Evolutionary conservation across 352 stramenopile species (phyloP).

Genomic region (Aphanomyces euteiches): DNA sequence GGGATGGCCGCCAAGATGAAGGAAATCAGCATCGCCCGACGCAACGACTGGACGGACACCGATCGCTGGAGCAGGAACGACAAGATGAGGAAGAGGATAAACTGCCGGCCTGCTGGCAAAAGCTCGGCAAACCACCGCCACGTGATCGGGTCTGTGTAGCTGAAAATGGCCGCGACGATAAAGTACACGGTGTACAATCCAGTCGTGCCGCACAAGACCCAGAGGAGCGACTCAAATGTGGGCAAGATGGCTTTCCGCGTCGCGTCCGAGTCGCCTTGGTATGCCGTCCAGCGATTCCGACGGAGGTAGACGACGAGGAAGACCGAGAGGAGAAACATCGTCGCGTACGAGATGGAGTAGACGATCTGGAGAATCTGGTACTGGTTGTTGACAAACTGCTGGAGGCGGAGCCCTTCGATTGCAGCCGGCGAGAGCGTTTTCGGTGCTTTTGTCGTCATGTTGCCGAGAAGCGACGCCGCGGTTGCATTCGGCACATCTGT

Average conservation of each 20-base stretch:
- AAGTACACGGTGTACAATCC: slow-evolving; percentile 2
- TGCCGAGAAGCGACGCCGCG: neutral
- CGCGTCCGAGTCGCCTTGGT: slow-evolving; percentile 44
- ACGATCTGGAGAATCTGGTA: slow-evolving; percentile 42
- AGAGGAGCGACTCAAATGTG: slow-evolving; percentile 45
- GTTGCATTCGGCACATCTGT: too few species aligned
- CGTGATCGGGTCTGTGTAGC: neutral
- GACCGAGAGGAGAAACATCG: slow-evolving; percentile 43
- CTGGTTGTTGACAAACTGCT: slow-evolving; percentile 28
- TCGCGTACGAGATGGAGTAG: slow-evolving; percentile 43
- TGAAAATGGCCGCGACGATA: neutral
- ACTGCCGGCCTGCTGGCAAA: neutral
- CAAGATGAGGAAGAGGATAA: slow-evolving; percentile 1
- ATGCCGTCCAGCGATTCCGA: slow-evolving; percentile 49
- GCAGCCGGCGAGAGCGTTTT: neutral
- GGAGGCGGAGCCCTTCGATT: neutral
- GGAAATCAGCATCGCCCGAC: neutral
- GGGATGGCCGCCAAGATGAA: neutral
- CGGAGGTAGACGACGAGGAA: slow-evolving; percentile 51
- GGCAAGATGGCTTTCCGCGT: slow-evolving; percentile 61
- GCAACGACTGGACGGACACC: neutral
- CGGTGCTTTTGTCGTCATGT: neutral
- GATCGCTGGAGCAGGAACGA: neutral
- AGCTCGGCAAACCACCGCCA: neutral
- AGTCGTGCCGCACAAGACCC: neutral